Evolutionary conservation across 1,139 yeast genomes (phyloP).

Genomic region (Debaryomyces udenii): DNA sequence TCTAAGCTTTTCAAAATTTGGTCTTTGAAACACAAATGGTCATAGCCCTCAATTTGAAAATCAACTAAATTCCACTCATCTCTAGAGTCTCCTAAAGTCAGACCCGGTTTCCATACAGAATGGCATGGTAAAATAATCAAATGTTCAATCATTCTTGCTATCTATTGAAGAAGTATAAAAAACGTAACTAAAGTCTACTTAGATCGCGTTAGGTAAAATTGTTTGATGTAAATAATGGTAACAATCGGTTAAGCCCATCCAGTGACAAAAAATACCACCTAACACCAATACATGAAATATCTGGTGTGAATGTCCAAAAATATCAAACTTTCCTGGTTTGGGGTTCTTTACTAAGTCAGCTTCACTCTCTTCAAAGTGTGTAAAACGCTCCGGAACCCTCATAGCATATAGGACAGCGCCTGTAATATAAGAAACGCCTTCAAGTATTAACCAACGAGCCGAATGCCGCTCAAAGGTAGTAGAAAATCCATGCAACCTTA

Average conservation of each 20-base stretch:
- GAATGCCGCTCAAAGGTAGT: constrained; percentile 57
- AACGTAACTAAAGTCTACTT: neutral
- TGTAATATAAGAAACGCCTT: constrained; percentile 70
- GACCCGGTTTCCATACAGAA: constrained; percentile 57
- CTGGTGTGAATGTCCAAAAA: constrained; percentile 86
- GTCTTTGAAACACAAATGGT: constrained; percentile 65
- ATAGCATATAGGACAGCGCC: constrained; percentile 83
- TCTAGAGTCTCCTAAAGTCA: constrained; percentile 38
- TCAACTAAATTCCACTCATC: constrained; percentile 66
- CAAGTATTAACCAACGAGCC: constrained; percentile 62
- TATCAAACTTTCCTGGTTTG: constrained; percentile 52
- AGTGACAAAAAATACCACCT: constrained; percentile 77
- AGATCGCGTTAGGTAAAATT: constrained; percentile 13
- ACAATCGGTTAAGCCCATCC: constrained; percentile 63
- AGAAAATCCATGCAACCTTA: constrained; percentile 32
- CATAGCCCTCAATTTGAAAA: constrained; percentile 71
- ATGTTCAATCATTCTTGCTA: constrained; percentile 8
- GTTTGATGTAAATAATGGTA: constrained; percentile 53
- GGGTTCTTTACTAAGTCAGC: constrained; percentile 20
- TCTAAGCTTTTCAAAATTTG: constrained; percentile 53
- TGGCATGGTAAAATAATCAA: constrained; percentile 70
- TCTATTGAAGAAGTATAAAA: no score
- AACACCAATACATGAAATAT: constrained; percentile 84
- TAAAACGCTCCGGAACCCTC: constrained; percentile 73
- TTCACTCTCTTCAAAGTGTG: constrained; percentile 54